Conservation (phyloP, 75 land plant species). For the Cryptomeria japonica region DNA sequence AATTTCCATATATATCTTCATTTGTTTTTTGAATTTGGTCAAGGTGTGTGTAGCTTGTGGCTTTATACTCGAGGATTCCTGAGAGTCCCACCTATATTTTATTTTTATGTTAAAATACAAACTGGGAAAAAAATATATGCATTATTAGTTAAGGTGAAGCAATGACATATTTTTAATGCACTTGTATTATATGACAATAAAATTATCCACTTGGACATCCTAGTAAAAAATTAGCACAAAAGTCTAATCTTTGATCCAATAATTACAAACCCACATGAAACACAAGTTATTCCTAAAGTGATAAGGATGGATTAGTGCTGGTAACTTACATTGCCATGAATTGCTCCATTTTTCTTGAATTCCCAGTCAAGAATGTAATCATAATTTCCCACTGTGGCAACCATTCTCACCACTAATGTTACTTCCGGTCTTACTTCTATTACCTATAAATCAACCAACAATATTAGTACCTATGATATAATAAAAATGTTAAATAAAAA, state of each 20-base stretch:
- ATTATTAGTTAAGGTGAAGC: not conserved
- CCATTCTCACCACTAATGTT: slow-evolving; percentile 58
- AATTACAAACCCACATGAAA: no score
- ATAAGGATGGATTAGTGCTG: not conserved
- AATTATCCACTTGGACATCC: not conserved
- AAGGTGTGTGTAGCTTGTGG: slow-evolving; percentile 18
- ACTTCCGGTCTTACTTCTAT: slow-evolving; percentile 35
- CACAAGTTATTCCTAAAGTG: not conserved
- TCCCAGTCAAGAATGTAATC: slow-evolving; percentile 64
- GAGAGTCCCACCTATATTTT: slow-evolving; percentile 42
- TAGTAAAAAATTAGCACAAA: not conserved
- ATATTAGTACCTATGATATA: no score
- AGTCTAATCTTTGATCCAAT: no score
- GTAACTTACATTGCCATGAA: slow-evolving; percentile 24
- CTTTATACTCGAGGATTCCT: slow-evolving; percentile 46
- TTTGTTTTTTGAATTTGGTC: slow-evolving; percentile 17
- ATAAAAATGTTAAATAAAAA: no score
- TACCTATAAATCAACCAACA: slow-evolving; percentile 12
- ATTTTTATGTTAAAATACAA: not conserved
- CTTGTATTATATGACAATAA: not conserved
- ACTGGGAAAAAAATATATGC: not conserved
- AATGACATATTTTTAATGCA: not conserved
- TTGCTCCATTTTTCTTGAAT: slow-evolving; percentile 41
- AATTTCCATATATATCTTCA: slow-evolving; percentile 16
- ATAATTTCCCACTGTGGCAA: slow-evolving; percentile 41